These are phyloP conservation scores for Epichloe gansuensis DNA, from an alignment of 2,329 filamentous ascomycete genomes.

Conservation along the genomic window DNA sequence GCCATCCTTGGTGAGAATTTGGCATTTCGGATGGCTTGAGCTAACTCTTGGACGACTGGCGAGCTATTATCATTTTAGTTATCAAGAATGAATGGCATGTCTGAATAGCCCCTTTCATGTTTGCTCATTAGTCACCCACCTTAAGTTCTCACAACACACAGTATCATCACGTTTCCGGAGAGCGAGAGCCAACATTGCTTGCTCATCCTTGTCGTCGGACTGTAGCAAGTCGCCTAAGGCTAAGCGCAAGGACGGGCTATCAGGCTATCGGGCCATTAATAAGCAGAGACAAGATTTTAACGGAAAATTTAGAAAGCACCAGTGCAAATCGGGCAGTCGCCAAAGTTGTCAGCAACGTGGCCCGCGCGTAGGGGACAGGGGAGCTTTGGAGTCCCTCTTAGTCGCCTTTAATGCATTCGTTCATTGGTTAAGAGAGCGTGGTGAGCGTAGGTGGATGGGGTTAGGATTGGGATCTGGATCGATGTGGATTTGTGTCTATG, in stretches of 20 bases:
- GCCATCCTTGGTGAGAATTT: not conserved
- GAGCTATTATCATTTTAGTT: not conserved
- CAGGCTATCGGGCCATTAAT: too few relatives aligned
- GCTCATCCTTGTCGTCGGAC: not conserved
- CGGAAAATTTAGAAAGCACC: not conserved
- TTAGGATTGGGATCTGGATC: too few relatives aligned
- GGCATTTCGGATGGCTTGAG: not conserved
- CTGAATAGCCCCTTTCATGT: not conserved
- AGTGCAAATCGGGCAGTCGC: conserved; percentile 3
- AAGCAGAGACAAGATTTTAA: not conserved
- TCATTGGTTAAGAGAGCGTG: too few relatives aligned
- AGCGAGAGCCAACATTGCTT: not conserved
- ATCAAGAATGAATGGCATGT: not conserved
- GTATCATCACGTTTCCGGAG: not conserved
- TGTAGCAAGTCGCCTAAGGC: not conserved
- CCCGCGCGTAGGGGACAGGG: not conserved
- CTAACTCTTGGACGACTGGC: not conserved
- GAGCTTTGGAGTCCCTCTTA: too few relatives aligned
- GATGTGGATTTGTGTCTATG: too few relatives aligned
- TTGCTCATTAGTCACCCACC: not conserved
- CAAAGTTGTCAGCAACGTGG: not conserved
- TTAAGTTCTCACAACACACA: not conserved
- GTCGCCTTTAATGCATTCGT: too few relatives aligned
- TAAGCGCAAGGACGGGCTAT: not conserved
- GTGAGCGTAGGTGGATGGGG: too few relatives aligned